Percentiles rank a stretch among this genome's conserved stretches.
These are phyloP conservation scores for Tuber melanosporum DNA, from an alignment of 495 filamentous ascomycete species.

Conservation along the genomic window DNA sequence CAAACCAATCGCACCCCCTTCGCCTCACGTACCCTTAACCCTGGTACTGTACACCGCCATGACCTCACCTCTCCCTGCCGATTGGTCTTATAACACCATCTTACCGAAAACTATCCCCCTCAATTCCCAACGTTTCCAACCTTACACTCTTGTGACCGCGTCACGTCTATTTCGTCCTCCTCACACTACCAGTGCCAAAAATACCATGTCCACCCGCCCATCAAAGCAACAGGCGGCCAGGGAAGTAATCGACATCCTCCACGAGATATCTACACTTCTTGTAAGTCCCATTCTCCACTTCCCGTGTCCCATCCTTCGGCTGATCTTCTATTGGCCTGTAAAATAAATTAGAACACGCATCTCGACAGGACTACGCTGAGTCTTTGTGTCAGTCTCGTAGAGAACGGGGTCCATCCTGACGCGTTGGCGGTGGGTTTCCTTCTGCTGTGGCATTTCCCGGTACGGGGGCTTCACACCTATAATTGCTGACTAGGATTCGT, in stretches of 20 bases:
- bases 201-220: conserved; percentile 24
- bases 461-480: neutral
- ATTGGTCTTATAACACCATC: too few relatives aligned
- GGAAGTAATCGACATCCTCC: conserved; percentile 89
- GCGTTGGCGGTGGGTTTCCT: conserved; percentile 70
- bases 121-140: too few relatives aligned
- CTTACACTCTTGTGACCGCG: too few relatives aligned
- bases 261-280: conserved; percentile 85
- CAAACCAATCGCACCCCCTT: too few relatives aligned
- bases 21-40: too few relatives aligned
- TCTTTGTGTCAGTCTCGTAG: conserved; percentile 89
- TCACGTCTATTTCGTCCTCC: too few relatives aligned
- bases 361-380: conserved; percentile 85
- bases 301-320: neutral
- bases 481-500: neutral
- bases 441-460: neutral
- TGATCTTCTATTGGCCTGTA: neutral
- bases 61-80: too few relatives aligned
- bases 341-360: conserved; percentile 61
- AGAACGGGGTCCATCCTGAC: conserved; percentile 95
- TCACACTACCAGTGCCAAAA: neutral
- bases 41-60: too few relatives aligned
- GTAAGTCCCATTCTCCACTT: conserved; percentile 47
- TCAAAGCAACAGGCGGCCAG: conserved; percentile 72
- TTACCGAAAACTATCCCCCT: too few relatives aligned